phyloP scores from a whole-genome alignment of 2,329 filamentous ascomycete species.

The Penicillium sp. region DNA sequence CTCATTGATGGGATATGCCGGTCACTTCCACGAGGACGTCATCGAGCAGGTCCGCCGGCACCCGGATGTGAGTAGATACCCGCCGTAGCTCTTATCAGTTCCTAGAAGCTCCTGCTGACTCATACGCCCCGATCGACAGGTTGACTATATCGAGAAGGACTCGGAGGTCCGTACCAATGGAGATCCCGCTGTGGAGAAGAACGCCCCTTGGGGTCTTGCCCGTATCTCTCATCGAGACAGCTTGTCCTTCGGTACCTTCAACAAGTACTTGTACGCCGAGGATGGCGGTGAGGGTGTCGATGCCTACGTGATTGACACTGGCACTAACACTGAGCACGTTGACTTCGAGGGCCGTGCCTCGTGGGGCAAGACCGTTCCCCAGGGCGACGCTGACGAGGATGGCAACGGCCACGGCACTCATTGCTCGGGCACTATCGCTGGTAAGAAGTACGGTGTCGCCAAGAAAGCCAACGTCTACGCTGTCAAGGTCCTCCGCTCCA shows the following conservation, averaged over 20 bases:
- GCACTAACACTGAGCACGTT: constrained; percentile 88
- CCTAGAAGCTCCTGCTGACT: constrained; percentile 11
- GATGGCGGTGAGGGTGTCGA: constrained; percentile 96
- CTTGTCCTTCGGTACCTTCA: constrained; percentile 87
- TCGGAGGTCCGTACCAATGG: constrained; percentile 82
- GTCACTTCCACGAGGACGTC: constrained; percentile 88
- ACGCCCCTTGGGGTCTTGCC: constrained; percentile 97
- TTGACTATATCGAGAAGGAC: constrained; percentile 95
- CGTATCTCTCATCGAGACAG: constrained; percentile 92
- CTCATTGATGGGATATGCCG: constrained; percentile 83
- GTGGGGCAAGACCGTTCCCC: constrained; percentile 96
- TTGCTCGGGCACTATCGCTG: constrained; percentile 96
- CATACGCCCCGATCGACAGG: constrained; percentile 52
- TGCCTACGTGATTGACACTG: constrained; percentile 97
- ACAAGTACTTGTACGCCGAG: constrained; percentile 92
- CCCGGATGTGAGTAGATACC: constrained; percentile 79
- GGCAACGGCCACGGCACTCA: constrained; percentile 98
- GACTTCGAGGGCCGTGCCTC: constrained; percentile 94
- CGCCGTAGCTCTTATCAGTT: constrained; percentile 2
- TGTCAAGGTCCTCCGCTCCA: constrained; percentile 97
- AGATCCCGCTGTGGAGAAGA: constrained; percentile 69
- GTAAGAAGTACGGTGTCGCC: constrained; percentile 98
- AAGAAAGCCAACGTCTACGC: constrained; percentile 98
- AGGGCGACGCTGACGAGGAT: constrained; percentile 79
- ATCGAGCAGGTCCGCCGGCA: constrained; percentile 93